Evolutionary conservation across 2,329 filamentous ascomycete species (phyloP), one percentile per base, ranked within the genome.

Genomic region (Microsporum ferrugineum): DNA sequence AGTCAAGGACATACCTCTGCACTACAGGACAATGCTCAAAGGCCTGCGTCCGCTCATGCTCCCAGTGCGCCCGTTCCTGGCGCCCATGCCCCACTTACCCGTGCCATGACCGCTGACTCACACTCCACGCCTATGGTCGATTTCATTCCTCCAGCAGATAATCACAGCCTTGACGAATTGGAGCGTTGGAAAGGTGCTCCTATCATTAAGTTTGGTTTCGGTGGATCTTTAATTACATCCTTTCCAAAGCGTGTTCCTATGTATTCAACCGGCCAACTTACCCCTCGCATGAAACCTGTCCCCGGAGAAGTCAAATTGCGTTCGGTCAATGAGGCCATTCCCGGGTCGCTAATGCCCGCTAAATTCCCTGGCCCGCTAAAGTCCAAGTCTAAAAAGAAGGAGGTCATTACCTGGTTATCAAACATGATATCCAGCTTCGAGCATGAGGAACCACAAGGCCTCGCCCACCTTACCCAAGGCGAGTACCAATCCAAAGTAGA

Each of bases 341-440:
- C 88, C 3, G 77, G 91, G 6, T 78, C 84, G 29, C 89, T 94
- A 38, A 82, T 85, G 1, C 77, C 94, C 57, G 81, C 84, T 17
- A 90, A 86, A 66, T 97, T 97, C 69, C 94, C 94, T 0, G 94
- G 94, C 0, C 94, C 95, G 2, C 77, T 99, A 33, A 91, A 88
- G 72, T 82, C 85, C 45, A 97, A 96, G 71, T 85, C 86, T 1
- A 97, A 96, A 79, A 99, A 99, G 80, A 99, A 97, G 77, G 92
- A 99, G 60, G 83, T 90, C 0, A 68, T 91, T 49, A 75, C 84
- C 1, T 99, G 95, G 94, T 79, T 99, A 51, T 82, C 80, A 3
- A 78, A 82, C 62, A 89, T 87, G 59, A 92, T 97, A 61, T 86
- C 89, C 41, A 77, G 77, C 0, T 75, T 96, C 39, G 89, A 95